Evolutionary conservation across 768 basidiomycete species (phyloP).

Genomic region (Dendrothele bispora): DNA sequence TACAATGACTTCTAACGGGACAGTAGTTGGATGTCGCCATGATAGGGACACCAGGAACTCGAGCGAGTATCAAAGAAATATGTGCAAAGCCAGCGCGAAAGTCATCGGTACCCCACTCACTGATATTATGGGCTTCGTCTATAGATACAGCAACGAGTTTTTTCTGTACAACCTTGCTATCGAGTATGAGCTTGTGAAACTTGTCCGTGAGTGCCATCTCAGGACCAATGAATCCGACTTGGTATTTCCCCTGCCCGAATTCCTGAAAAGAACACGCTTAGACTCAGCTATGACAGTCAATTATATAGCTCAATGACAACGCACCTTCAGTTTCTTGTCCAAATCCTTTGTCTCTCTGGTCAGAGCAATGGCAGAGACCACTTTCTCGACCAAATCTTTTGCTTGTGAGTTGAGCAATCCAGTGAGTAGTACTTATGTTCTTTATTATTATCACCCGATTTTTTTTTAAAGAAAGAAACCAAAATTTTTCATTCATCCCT

Average conservation of each 20-base stretch:
- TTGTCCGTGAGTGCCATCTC: constrained; percentile 3
- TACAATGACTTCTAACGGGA: neutral
- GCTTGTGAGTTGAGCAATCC: constrained; percentile 12
- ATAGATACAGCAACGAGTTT: constrained; percentile 12
- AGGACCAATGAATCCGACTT: neutral
- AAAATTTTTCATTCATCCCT: no score
- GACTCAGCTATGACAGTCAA: neutral
- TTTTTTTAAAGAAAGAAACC: no score
- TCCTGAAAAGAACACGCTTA: neutral
- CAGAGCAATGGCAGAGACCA: constrained; percentile 3
- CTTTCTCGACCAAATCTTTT: neutral
- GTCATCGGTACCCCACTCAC: constrained; percentile 13
- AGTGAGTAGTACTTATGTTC: no score
- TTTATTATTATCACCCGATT: no score
- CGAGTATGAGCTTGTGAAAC: constrained; percentile 6
- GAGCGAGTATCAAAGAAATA: neutral
- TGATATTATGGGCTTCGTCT: constrained; percentile 22
- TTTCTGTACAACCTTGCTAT: neutral
- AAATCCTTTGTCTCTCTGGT: neutral
- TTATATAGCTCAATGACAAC: neutral
- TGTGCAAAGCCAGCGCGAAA: constrained; percentile 3
- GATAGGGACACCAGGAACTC: constrained; percentile 6
- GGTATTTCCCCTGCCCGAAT: neutral
- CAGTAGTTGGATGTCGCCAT: constrained; percentile 7
- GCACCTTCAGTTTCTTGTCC: neutral